Percentiles rank a stretch among this genome's conserved stretches.
Conservation (phyloP, 306 rosid genomes). For the Quercus wislizeni region DNA sequence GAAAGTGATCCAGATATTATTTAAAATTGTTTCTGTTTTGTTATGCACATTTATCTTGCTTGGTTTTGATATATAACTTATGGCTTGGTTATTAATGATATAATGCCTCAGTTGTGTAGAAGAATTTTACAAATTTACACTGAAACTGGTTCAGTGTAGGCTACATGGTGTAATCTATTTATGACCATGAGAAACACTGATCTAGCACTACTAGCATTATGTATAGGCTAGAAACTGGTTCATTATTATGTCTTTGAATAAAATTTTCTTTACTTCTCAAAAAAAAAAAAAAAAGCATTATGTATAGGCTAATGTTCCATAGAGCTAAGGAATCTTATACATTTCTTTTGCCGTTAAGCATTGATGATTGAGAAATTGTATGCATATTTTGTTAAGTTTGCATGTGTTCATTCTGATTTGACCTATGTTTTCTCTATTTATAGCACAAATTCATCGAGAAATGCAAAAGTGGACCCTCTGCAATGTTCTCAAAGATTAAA, state of each 20-base stretch:
- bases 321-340: background rate
- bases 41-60: background rate
- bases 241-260: no score
- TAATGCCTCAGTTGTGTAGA: background rate
- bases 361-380: background rate
- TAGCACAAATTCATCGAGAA: conserved; percentile 97
- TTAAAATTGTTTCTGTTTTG: background rate
- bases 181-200: background rate
- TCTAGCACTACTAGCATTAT: background rate
- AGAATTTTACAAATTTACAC: background rate
- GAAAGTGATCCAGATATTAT: background rate
- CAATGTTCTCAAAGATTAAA: conserved; percentile 78
- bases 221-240: background rate
- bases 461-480: conserved; percentile 78
- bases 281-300: background rate
- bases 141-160: background rate
- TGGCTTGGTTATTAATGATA: no score
- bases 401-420: conserved; percentile 26
- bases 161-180: background rate
- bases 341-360: background rate
- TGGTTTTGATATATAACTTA: no score
- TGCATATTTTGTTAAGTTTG: conserved; percentile 20
- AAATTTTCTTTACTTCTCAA: no score
- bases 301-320: background rate
- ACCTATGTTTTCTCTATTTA: conserved; percentile 23